These are phyloP conservation scores for Beverwykella pulmonaria DNA, from an alignment of 495 filamentous ascomycete genomes.

Conservation along the genomic window DNA sequence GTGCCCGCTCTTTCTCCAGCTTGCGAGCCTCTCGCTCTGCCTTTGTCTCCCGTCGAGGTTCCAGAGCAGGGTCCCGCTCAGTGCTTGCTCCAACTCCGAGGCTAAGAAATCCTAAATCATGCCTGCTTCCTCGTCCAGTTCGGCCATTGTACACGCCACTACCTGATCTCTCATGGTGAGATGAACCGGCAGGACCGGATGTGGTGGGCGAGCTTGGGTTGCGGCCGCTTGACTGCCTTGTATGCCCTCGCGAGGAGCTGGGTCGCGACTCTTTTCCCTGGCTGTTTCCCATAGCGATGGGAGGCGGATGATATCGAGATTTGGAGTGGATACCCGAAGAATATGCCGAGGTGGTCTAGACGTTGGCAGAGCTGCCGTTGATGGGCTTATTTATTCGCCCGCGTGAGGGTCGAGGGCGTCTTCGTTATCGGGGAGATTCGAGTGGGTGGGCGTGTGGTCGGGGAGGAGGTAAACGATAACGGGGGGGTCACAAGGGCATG, in stretches of 20 bases:
- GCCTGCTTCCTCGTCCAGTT: constrained; percentile 42
- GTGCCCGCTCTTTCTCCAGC: constrained; percentile 75
- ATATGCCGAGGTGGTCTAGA: neutral
- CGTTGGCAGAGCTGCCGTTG: neutral
- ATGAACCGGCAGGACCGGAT: constrained; percentile 25
- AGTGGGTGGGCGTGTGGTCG: neutral
- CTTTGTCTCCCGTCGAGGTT: constrained; percentile 69
- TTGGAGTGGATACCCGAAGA: neutral
- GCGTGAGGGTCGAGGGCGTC: neutral
- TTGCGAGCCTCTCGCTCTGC: constrained; percentile 88
- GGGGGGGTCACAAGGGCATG: constrained; percentile 36
- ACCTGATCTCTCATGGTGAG: constrained; percentile 34
- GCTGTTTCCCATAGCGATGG: constrained; percentile 48
- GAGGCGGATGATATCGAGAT: constrained; percentile 1
- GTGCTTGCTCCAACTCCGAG: constrained; percentile 41
- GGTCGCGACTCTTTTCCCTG: constrained; percentile 45
- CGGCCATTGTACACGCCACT: constrained; percentile 39
- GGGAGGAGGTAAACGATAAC: constrained; percentile 21
- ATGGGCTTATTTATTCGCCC: neutral
- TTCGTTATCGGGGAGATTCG: neutral
- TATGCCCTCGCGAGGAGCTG: constrained; percentile 25
- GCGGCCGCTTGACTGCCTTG: constrained; percentile 31
- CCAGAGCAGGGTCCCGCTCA: constrained; percentile 37
- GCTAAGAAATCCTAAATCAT: constrained; percentile 45
- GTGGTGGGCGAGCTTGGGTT: constrained; percentile 38